Evolutionary conservation across 495 filamentous ascomycete genomes (phyloP).

Genomic region (Cetradonia linearis): DNA sequence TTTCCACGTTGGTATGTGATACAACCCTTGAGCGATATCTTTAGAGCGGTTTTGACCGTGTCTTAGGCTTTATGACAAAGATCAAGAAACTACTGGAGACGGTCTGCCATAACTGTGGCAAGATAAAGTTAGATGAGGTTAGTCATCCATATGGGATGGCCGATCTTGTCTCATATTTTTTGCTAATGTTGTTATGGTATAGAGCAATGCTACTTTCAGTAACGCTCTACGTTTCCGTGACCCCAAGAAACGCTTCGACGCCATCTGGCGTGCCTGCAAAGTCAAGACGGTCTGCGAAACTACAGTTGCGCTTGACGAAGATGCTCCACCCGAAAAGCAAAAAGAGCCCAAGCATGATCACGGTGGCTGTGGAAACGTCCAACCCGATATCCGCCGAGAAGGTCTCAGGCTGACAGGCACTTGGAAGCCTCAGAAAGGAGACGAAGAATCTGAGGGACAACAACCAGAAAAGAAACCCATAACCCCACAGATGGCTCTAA

Average conservation of each 20-base stretch:
- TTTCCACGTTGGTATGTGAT: conserved; percentile 63
- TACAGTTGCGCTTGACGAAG: conserved; percentile 53
- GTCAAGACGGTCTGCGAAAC: conserved; percentile 72
- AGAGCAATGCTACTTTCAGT: conserved; percentile 76
- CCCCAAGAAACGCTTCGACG: conserved; percentile 84
- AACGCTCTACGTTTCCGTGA: conserved; percentile 75
- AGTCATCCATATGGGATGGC: conserved; percentile 56
- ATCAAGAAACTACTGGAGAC: conserved; percentile 97
- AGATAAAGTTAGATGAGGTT: conserved; percentile 88
- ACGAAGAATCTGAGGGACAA: conserved; percentile 51
- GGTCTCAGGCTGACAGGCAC: conserved; percentile 73
- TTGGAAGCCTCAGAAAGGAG: conserved; percentile 67
- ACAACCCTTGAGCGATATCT: background rate
- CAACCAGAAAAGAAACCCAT: conserved; percentile 76
- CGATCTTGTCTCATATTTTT: conserved; percentile 38
- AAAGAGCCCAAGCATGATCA: conserved; percentile 51
- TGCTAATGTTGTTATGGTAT: conserved; percentile 50
- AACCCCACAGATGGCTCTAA: conserved; percentile 71
- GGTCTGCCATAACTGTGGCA: conserved; percentile 96
- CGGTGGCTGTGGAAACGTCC: conserved; percentile 86
- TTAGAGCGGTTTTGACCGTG: conserved; percentile 27
- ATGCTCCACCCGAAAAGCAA: conserved; percentile 41
- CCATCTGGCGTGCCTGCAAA: conserved; percentile 82
- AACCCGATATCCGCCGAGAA: conserved; percentile 75
- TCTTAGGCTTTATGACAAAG: conserved; percentile 79